Percentiles rank a stretch among this genome's conserved stretches.
phyloP scores from a whole-genome alignment of 78 protist genomes.

The Mantamonas sphyraenae region DNA sequence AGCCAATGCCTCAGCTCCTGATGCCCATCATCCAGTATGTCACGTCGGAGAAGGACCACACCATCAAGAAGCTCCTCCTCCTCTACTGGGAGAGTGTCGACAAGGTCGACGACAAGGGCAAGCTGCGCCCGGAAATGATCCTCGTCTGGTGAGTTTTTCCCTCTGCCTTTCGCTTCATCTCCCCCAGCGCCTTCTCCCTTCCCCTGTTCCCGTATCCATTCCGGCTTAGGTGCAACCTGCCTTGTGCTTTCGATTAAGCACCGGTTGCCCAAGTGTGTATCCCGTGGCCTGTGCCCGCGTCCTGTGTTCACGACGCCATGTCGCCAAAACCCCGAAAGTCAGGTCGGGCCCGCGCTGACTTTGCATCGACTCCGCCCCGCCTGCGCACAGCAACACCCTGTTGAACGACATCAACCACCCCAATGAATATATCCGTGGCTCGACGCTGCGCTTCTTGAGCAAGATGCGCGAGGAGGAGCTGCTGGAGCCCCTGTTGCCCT shows the following conservation, averaged over 20 bases:
- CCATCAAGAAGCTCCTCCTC: conserved; percentile 83
- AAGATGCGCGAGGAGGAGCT: conserved; percentile 80
- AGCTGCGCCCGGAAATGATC: conserved; percentile 86
- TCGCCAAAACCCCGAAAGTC: too few species aligned
- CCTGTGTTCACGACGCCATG: too few species aligned
- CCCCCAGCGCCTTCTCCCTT: not conserved
- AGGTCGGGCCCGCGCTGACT: too few species aligned
- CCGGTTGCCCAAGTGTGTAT: too few species aligned
- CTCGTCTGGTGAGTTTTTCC: conserved; percentile 72
- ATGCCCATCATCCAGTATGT: conserved; percentile 79
- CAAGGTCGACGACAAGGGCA: conserved; percentile 76
- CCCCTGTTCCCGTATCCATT: not conserved
- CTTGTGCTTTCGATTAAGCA: too few species aligned
- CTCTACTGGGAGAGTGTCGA: conserved; percentile 88
- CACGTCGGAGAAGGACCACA: conserved; percentile 70
- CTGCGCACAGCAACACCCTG: conserved; percentile 36
- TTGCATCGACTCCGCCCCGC: too few species aligned
- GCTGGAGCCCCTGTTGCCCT: conserved; percentile 79
- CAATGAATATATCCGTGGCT: conserved; percentile 90
- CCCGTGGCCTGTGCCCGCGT: too few species aligned
- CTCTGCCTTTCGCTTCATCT: not conserved
- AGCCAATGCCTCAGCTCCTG: conserved; percentile 50
- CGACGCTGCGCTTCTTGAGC: conserved; percentile 88
- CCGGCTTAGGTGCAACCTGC: too few species aligned
- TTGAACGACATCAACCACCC: conserved; percentile 77